Evolutionary conservation across 768 basidiomycete genomes (phyloP).

Genomic region (Pleurotus platypus): DNA sequence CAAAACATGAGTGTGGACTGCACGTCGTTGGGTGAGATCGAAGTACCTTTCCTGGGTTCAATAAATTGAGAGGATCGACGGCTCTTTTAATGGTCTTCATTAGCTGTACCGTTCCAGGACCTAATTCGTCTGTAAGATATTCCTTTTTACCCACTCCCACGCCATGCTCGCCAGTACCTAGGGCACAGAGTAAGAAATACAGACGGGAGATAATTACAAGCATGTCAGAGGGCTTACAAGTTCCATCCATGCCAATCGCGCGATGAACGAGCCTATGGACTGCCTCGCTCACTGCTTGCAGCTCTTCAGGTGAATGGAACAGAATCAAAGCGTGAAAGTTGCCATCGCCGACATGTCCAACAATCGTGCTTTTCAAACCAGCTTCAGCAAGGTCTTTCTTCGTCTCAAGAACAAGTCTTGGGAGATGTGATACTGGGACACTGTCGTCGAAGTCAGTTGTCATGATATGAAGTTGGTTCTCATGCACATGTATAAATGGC

Average conservation of each 20-base stretch:
- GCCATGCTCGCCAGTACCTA: constrained; percentile 85
- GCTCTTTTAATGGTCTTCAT: constrained; percentile 84
- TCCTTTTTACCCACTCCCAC: constrained; percentile 85
- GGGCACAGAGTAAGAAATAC: constrained; percentile 1
- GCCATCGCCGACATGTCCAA: constrained; percentile 81
- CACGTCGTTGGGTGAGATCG: too few relatives aligned
- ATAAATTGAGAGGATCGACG: constrained; percentile 74
- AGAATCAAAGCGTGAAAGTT: constrained; percentile 54
- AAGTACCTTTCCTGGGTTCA: constrained; percentile 81
- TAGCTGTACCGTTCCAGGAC: constrained; percentile 73
- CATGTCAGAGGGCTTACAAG: constrained; percentile 45
- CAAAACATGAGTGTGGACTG: too few relatives aligned
- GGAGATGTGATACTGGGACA: constrained; percentile 68
- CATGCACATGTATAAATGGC: not conserved
- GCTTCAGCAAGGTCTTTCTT: constrained; percentile 68
- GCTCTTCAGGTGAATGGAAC: constrained; percentile 57
- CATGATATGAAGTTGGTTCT: not conserved
- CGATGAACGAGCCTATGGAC: constrained; percentile 71
- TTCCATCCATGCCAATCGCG: constrained; percentile 73
- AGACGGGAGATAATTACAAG: not conserved
- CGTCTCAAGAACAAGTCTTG: constrained; percentile 71
- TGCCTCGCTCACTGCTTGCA: constrained; percentile 48
- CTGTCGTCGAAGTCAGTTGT: constrained; percentile 15
- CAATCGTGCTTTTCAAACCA: constrained; percentile 62
- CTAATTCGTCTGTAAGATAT: constrained; percentile 82